Conservation (phyloP, 257 asterid species). For the Nicotiana sylvestris region DNA sequence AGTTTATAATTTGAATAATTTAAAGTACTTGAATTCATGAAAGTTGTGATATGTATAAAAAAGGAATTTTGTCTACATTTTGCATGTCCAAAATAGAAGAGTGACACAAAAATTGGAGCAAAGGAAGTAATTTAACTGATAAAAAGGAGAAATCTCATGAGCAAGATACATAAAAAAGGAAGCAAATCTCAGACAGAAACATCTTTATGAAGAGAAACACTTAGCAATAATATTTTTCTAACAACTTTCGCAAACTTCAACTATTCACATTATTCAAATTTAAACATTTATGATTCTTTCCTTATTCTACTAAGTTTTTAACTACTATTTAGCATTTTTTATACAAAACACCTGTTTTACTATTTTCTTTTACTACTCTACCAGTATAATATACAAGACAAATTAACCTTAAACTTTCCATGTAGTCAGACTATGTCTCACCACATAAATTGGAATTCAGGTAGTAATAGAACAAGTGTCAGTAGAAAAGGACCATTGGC, state of each 20-base stretch:
- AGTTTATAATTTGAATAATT: not conserved
- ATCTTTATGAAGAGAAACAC: not conserved
- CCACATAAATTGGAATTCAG: not conserved
- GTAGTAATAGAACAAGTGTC: not conserved
- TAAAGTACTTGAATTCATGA: not conserved
- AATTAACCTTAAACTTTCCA: not conserved
- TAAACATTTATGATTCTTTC: not conserved
- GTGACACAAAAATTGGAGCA: not conserved
- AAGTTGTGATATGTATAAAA: not conserved
- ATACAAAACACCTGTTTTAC: not conserved
- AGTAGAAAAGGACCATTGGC: not conserved
- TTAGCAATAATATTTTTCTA: not conserved
- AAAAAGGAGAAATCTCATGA: not conserved
- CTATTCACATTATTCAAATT: not conserved
- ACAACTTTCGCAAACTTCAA: not conserved
- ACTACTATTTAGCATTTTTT: not conserved
- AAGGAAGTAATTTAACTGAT: not conserved
- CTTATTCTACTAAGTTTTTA: not conserved
- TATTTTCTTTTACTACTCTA: not conserved
- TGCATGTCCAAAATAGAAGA: not conserved
- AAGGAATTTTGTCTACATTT: not conserved
- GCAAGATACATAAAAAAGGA: not conserved
- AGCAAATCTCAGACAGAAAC: not conserved
- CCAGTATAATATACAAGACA: not conserved
- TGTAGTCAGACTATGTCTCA: not conserved